Evolutionary conservation across 2,329 filamentous ascomycete genomes (phyloP), one percentile per base, ranked within the genome.

Genomic region (Seiridium unicorne): DNA sequence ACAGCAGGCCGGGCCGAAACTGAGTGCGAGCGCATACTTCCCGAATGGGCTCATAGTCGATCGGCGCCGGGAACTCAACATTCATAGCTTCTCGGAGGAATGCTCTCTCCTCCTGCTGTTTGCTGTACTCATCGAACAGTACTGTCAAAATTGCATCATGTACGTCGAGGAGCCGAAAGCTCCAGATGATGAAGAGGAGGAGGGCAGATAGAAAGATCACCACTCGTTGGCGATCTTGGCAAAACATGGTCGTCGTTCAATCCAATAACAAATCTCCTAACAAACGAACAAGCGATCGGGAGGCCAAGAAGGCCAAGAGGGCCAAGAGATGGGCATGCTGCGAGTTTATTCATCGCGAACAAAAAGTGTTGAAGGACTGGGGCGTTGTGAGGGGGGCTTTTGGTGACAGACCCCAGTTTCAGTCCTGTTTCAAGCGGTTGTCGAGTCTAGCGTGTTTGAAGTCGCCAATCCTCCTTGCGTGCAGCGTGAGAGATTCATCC

Each of bases 1-100:
- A 78, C 2, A 77, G 60, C 9, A 78, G 60, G 32, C 71, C 73
- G 0, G 66, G 62, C 11, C 73, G 72, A 61, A 76, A 77, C 1
- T 64, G 48, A n/a, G 63, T 67, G 11, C 68, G 66, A 1, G 65
- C 64, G 56, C 75, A 78, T 4, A 73, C 65, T 2, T 71, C 65
- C 10, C 62, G 68, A 8, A 78, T 70, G 0, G 74, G 71, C 34
- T 61, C 57, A 42, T 73, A 74, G 60, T 76, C 70, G 48, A 77
- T 69, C 0, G 73, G 68, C 0, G 67, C 51, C 0, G 71, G 71
- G 18, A 74, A 77, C 63, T 77, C 73, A 63, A 77, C 69, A 13
- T 58, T 47, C 53, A 66, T 66, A 7, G 71, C 71, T 55, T 63
- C 56, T 32, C 56, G 62, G 32, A 72, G 13, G 57, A 73, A 73